These are phyloP conservation scores for Colletotrichum theobromicola DNA, from an alignment of 2,329 filamentous ascomycete genomes.

Conservation along the genomic window DNA sequence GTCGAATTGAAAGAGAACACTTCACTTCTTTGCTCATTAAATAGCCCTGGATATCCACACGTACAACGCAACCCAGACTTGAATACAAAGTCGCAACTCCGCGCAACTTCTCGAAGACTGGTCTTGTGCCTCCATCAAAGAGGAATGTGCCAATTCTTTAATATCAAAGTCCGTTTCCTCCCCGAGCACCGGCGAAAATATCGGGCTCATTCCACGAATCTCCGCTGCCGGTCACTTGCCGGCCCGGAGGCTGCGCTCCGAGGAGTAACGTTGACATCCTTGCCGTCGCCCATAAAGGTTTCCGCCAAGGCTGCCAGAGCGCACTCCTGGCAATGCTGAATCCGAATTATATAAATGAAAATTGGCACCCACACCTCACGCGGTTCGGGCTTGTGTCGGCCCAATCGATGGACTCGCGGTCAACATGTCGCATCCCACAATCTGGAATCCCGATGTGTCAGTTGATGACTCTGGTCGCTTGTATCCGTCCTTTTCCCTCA, in stretches of 20 bases:
- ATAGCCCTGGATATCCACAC: not conserved
- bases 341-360: not conserved
- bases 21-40: not conserved
- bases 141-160: not conserved
- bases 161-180: not conserved
- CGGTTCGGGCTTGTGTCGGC: not conserved
- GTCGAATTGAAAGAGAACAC: not conserved
- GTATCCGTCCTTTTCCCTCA: rapidly evolving
- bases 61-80: not conserved
- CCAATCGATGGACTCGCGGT: not conserved
- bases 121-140: not conserved
- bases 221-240: not conserved
- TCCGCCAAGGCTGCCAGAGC: not conserved
- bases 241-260: not conserved
- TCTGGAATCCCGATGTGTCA: not conserved
- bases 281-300: not conserved
- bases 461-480: not conserved
- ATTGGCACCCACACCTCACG: not conserved
- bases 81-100: not conserved
- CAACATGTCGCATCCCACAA: not conserved
- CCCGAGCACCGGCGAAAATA: not conserved
- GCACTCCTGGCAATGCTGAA: not conserved
- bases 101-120: not conserved
- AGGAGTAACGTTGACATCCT: not conserved
- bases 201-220: slow-evolving; percentile 2